Evolutionary conservation across 2,329 filamentous ascomycete species (phyloP), one percentile per base, ranked within the genome.

Genomic region (Aschersonia sp.): DNA sequence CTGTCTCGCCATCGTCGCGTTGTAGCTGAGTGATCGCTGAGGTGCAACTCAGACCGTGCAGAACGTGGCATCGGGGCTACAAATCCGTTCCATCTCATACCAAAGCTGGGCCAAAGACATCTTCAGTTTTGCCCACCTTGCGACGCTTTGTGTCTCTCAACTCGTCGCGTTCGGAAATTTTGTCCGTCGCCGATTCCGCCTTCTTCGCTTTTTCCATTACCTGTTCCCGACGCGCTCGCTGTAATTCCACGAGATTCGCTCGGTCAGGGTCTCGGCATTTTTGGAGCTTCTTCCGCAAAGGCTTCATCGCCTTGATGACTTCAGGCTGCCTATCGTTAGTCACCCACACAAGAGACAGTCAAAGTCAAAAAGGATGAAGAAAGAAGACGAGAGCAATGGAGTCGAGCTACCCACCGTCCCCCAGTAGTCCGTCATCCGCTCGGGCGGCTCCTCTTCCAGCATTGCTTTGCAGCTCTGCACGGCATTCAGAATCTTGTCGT

Each of bases 221-320:
- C 50, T 73, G 67, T 55, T 80, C 75, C 45, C 78, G 78, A 55
- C 82, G 74, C 28, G 78, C 77, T 52, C 75, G 74, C 56, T 85
- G 81, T 46, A 85, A 65, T 45, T 79, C 80, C 20, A 88, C 80
- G 3, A 89, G 64, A 61, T 89, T 83, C 43, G 75, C 78, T 48
- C 85, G 78, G 55, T 86, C 82, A 0, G 85, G 84, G 56, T 91
- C 85, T 49, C 81, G 72, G 55, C 85, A 89, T 55, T 74, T 77
- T 51, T 77, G 78, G n/a, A 89, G 69, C 60, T 87, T 89, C 63
- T 75, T 79, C 12, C 79, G 73, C 9, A 87, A 64, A 0, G 74
- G 73, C 42, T 76, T 77, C 54, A 80, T 71, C 3, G 59, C 58
- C 43, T 65, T 67, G 47, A 63, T 53, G 7, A 59, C 66, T 48